Evolutionary conservation across 306 rosid species (phyloP).

Genomic region (Hippophae rhamnoides): DNA sequence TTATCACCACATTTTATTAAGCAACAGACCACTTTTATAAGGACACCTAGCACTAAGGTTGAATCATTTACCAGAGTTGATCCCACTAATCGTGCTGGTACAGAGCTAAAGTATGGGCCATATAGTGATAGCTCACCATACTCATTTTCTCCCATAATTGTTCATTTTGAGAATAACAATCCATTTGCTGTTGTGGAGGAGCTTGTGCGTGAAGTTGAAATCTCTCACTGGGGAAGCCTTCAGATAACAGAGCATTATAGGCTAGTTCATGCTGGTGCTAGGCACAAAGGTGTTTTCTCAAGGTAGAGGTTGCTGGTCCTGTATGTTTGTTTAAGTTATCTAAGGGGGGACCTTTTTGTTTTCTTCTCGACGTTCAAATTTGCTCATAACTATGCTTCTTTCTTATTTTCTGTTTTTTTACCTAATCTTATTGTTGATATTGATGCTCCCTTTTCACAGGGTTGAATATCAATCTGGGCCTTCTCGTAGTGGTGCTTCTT

Average conservation of each 20-base stretch:
- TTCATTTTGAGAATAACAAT: constrained; percentile 90
- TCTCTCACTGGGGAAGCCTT: constrained; percentile 96
- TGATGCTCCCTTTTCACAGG: constrained; percentile 40
- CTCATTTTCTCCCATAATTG: constrained; percentile 71
- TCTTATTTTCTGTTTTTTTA: constrained; percentile 7
- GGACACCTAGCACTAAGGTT: constrained; percentile 67
- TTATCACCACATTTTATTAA: constrained; percentile 81
- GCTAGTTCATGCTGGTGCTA: constrained; percentile 79
- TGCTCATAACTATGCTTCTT: not conserved
- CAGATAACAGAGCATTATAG: constrained; percentile 79
- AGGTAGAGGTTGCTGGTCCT: constrained; percentile 42
- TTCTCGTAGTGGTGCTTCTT: constrained; percentile 53
- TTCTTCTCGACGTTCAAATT: constrained; percentile 3
- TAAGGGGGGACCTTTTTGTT: not conserved
- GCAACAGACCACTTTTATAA: constrained; percentile 74
- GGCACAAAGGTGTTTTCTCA: constrained; percentile 86
- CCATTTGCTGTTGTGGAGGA: constrained; percentile 93
- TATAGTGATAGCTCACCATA: constrained; percentile 52
- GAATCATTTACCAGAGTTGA: constrained; percentile 79
- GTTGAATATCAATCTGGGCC: constrained; percentile 80
- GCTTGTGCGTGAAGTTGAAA: constrained; percentile 89
- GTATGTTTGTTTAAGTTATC: not conserved
- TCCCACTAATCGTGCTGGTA: constrained; percentile 60
- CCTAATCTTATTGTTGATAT: constrained; percentile 7
- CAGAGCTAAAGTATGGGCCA: constrained; percentile 82